Conservation (phyloP, 768 basidiomycete genomes). For the Suillus cothurnatus region DNA sequence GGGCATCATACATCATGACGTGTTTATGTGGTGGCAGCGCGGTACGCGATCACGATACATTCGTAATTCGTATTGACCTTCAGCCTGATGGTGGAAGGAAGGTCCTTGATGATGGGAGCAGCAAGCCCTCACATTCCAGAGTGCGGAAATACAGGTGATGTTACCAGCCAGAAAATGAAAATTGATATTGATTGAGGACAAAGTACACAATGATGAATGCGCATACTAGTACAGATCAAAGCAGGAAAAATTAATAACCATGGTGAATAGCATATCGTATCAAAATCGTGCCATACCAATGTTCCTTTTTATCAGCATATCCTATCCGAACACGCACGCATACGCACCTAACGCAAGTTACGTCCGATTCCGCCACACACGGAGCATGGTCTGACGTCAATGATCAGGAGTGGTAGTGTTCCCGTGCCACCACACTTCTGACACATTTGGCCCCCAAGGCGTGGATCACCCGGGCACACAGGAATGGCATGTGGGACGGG, state of each 20-base stretch:
- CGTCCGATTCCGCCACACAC: conserved; percentile 69
- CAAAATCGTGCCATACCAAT: background rate
- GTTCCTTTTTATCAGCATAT: background rate
- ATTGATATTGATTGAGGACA: background rate
- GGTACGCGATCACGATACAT: background rate
- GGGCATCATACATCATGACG: background rate
- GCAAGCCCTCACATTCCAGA: background rate
- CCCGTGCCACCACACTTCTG: conserved; percentile 68
- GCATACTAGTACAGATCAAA: background rate
- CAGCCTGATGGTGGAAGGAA: background rate
- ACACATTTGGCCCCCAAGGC: conserved; percentile 69
- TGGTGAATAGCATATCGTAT: background rate
- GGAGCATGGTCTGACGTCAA: conserved; percentile 55
- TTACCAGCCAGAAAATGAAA: background rate
- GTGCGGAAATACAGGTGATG: background rate
- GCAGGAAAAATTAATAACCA: background rate
- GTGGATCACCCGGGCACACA: conserved; percentile 63
- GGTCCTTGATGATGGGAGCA: background rate
- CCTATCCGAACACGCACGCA: background rate
- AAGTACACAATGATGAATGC: background rate
- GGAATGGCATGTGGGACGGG: conserved; percentile 48
- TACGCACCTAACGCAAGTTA: conserved; percentile 35
- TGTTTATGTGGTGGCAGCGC: background rate
- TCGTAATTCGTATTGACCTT: background rate
- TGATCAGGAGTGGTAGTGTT: conserved; percentile 48